Evolutionary conservation across 164 flowering plant species (phyloP).

Genomic region (Vitis riparia): DNA sequence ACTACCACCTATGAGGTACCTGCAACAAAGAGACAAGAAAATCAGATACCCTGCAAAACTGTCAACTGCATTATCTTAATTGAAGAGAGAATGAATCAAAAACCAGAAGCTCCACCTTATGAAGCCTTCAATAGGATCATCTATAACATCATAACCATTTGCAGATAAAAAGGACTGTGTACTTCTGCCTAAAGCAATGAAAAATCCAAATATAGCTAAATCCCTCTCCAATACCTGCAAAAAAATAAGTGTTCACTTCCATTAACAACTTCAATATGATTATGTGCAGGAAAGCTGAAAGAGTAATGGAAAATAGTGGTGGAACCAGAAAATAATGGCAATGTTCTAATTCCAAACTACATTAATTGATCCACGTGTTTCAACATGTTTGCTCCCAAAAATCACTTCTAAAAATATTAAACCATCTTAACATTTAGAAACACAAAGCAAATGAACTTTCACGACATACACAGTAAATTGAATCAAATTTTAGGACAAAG

Average conservation of each 20-base stretch:
- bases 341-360: not conserved
- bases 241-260: slow-evolving; percentile 8
- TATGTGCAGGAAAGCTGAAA: not conserved
- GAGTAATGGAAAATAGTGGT: not conserved
- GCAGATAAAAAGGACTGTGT: slow-evolving; percentile 65
- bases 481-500: no score
- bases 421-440: not conserved
- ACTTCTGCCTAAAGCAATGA: slow-evolving; percentile 91
- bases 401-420: not conserved
- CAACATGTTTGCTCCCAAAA: not conserved
- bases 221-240: slow-evolving; percentile 91
- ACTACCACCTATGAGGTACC: slow-evolving; percentile 92
- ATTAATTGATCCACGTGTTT: not conserved
- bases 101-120: slow-evolving; percentile 50
- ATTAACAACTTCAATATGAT: slow-evolving; percentile 8
- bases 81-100: not conserved
- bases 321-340: not conserved
- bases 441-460: not conserved
- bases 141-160: slow-evolving; percentile 66
- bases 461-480: not conserved
- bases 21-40: slow-evolving; percentile 22
- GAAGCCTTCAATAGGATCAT: slow-evolving; percentile 68
- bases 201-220: slow-evolving; percentile 93
- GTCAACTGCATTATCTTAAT: not conserved
- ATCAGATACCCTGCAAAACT: slow-evolving; percentile 10